Percentiles rank a stretch among this genome's conserved stretches.
Evolutionary conservation across 768 basidiomycete species (phyloP).

Genomic region (Leccinum incarnatum): DNA sequence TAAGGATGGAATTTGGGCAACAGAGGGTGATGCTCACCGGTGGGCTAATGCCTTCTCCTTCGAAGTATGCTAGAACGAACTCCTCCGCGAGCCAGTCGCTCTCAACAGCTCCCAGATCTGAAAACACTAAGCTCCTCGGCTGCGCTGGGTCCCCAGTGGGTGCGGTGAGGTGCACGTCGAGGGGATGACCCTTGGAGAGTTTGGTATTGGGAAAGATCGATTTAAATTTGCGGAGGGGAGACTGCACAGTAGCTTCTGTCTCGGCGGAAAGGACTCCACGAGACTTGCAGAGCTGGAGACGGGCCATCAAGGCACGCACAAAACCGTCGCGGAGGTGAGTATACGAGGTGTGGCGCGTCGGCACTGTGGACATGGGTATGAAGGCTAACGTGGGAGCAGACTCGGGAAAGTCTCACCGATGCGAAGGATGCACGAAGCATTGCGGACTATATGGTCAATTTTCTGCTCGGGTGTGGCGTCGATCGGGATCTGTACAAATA

Average conservation of each 20-base stretch:
- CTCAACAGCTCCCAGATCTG: conserved; percentile 71
- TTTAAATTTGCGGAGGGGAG: conserved; percentile 69
- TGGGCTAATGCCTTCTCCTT: conserved; percentile 66
- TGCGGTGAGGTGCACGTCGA: conserved; percentile 66
- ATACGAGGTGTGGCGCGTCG: conserved; percentile 73
- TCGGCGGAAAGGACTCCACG: conserved; percentile 55
- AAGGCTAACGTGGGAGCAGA: background rate
- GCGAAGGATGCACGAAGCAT: conserved; percentile 68
- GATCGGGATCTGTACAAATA: conserved; percentile 45
- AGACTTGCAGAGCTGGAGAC: conserved; percentile 52
- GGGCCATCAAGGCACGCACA: conserved; percentile 65
- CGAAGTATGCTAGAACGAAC: conserved; percentile 73
- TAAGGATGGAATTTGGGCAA: background rate
- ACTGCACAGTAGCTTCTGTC: conserved; percentile 52
- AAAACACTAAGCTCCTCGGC: conserved; percentile 57
- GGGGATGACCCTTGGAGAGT: conserved; percentile 60
- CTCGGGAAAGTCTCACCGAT: conserved; percentile 49
- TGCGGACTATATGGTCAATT: conserved; percentile 62
- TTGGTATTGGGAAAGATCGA: conserved; percentile 72
- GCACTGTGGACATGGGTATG: conserved; percentile 46
- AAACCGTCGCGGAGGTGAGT: conserved; percentile 83
- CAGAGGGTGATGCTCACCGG: conserved; percentile 44
- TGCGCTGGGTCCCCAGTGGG: conserved; percentile 44
- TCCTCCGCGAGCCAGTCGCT: conserved; percentile 74
- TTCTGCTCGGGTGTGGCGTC: conserved; percentile 66